phyloP scores from a whole-genome alignment of 202 grass and related monocot genomes.

The Bolboschoenoplectus hybrid region DNA sequence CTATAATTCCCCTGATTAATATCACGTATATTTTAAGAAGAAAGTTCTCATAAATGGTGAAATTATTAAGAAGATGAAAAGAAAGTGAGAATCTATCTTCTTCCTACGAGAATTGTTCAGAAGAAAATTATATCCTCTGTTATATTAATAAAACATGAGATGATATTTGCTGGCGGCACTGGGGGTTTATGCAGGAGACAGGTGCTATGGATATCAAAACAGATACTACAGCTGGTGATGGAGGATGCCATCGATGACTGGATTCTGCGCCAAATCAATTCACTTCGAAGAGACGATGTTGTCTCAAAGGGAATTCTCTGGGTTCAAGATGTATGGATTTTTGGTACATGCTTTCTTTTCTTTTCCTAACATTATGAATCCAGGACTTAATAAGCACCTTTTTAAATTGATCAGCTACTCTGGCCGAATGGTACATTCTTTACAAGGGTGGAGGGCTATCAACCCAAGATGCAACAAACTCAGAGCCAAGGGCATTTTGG shows the following conservation, averaged over 20 bases:
- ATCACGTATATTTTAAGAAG: neutral
- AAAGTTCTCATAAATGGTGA: neutral
- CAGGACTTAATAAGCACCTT: slow-evolving; percentile 10
- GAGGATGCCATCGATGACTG: slow-evolving; percentile 99
- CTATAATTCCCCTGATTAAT: neutral
- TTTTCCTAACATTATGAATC: neutral
- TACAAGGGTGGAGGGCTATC: slow-evolving; percentile 67
- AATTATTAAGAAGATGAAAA: neutral
- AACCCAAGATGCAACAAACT: slow-evolving; percentile 49
- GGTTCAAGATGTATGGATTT: slow-evolving; percentile 88
- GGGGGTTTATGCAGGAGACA: slow-evolving; percentile 62
- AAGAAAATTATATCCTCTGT: slow-evolving; percentile 1
- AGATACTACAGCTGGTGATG: slow-evolving; percentile 96
- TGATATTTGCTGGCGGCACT: neutral
- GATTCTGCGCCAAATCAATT: slow-evolving; percentile 95
- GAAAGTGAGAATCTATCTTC: neutral
- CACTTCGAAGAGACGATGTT: slow-evolving; percentile 70
- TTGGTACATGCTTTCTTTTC: slow-evolving; percentile 17
- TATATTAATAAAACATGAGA: slow-evolving; percentile 1
- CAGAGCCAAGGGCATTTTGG: slow-evolving; percentile 38
- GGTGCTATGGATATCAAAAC: slow-evolving; percentile 98
- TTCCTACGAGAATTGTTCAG: neutral
- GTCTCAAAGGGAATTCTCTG: slow-evolving; percentile 76
- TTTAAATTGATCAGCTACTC: slow-evolving; percentile 57
- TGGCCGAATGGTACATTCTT: slow-evolving; percentile 96